These are phyloP conservation scores for Solanum ahanhuiri DNA, from an alignment of 257 asterid genomes.

Conservation along the genomic window DNA sequence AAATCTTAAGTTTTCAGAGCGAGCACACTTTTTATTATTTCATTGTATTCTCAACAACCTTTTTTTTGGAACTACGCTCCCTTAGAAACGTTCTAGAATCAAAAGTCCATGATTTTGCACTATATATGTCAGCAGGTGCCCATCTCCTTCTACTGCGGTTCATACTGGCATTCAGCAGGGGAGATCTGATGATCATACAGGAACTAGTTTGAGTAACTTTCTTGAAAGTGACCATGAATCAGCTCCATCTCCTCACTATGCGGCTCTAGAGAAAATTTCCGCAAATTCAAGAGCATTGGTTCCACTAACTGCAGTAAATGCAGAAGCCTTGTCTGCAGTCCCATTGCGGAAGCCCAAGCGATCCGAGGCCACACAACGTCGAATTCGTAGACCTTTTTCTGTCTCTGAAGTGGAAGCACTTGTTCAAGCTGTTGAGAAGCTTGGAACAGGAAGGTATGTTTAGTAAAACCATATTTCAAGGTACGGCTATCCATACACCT, in stretches of 20 bases:
- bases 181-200: slow-evolving; percentile 25
- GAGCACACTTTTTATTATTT: not conserved
- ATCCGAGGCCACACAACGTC: slow-evolving; percentile 74
- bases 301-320: slow-evolving; percentile 35
- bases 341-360: slow-evolving; percentile 76
- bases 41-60: not conserved
- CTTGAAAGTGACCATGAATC: slow-evolving; percentile 74
- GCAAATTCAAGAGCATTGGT: slow-evolving; percentile 63
- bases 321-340: slow-evolving; percentile 43
- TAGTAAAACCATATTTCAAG: not conserved
- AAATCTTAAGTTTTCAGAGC: not conserved
- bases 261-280: slow-evolving; percentile 35
- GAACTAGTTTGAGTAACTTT: slow-evolving; percentile 38
- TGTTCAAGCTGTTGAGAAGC: slow-evolving; percentile 97
- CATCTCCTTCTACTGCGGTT: slow-evolving; percentile 19
- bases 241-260: slow-evolving; percentile 55
- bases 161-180: slow-evolving; percentile 22
- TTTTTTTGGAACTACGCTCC: not conserved
- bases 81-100: not conserved
- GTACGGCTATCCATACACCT: not conserved
- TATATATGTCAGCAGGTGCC: slow-evolving; percentile 33
- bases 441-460: slow-evolving; percentile 88
- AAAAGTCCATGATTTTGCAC: not conserved
- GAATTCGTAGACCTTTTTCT: slow-evolving; percentile 90
- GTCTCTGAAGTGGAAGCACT: slow-evolving; percentile 94